Conservation (phyloP, 805 yeast genomes). For the Kodamaea kakaduensis region DNA sequence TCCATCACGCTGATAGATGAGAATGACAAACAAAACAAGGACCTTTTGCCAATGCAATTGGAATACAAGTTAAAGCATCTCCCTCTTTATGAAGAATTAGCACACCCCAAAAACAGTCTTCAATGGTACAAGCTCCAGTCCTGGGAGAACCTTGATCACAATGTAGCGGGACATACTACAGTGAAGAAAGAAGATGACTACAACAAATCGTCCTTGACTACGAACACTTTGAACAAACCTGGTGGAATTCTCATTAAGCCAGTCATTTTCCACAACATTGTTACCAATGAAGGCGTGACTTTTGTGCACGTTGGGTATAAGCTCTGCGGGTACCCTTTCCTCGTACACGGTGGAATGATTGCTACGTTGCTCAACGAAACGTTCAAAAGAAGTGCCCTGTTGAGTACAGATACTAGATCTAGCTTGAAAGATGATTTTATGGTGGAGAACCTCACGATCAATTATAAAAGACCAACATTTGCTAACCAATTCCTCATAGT, state of each 20-base stretch:
- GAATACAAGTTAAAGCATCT: constrained; percentile 46
- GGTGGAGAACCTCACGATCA: constrained; percentile 45
- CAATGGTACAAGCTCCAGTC: constrained; percentile 43
- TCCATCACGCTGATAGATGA: constrained; percentile 21
- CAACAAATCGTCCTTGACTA: constrained; percentile 20
- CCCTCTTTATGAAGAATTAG: constrained; percentile 49
- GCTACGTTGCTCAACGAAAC: constrained; percentile 79
- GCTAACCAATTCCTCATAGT: constrained; percentile 75
- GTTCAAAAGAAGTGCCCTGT: constrained; percentile 51
- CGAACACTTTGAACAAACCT: constrained; percentile 56
- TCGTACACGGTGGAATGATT: constrained; percentile 85
- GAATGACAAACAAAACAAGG: constrained; percentile 18
- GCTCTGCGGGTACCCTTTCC: constrained; percentile 81
- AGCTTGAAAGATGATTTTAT: constrained; percentile 34
- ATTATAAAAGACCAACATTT: constrained; percentile 68
- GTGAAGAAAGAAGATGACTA: constrained; percentile 17
- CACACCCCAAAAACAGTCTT: constrained; percentile 41
- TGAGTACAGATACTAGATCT: constrained; percentile 31
- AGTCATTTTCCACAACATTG: constrained; percentile 54
- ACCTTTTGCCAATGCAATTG: constrained; percentile 34
- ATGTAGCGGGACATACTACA: constrained; percentile 25
- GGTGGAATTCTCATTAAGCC: constrained; percentile 82
- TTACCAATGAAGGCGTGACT: constrained; percentile 56
- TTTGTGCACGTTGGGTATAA: constrained; percentile 74
- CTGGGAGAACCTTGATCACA: constrained; percentile 42